Conservation (phyloP, 495 filamentous ascomycete genomes). For the Daldinia vernicosa region DNA sequence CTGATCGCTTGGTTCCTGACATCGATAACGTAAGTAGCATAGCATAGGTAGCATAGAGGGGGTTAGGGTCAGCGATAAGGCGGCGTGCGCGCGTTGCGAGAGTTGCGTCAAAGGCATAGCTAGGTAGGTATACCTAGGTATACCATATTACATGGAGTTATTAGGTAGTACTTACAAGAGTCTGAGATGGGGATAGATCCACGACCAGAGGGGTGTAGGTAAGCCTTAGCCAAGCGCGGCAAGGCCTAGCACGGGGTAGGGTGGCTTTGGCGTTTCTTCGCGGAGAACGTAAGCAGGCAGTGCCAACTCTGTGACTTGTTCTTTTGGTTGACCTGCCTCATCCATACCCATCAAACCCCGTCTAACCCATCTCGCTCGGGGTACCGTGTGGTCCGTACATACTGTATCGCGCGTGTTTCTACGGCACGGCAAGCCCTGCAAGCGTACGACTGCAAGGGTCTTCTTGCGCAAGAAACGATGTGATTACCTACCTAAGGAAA, state of each 20-base stretch:
- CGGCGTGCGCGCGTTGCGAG: conserved; percentile 26
- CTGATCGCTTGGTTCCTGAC: conserved; percentile 39
- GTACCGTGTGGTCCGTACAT: conserved; percentile 26
- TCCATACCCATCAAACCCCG: conserved; percentile 20
- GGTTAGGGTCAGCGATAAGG: conserved; percentile 21
- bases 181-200: conserved; percentile 24
- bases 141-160: too few species aligned
- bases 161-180: too few species aligned
- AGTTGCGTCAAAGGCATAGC: conserved; percentile 38
- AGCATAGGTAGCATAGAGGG: conserved; percentile 21
- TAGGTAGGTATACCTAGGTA: too few species aligned
- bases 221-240: conserved; percentile 37
- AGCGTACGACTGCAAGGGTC: conserved; percentile 42
- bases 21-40: conserved; percentile 27
- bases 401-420: conserved; percentile 29
- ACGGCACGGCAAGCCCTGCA: conserved; percentile 20
- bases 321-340: conserved; percentile 40
- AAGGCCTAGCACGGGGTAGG: conserved; percentile 34
- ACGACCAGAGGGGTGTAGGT: conserved; percentile 32
- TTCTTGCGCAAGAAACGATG: conserved; percentile 24
- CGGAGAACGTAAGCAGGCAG: conserved; percentile 39
- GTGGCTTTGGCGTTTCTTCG: conserved; percentile 41
- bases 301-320: conserved; percentile 38
- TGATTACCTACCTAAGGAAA: conserved; percentile 18
- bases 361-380: conserved; percentile 15